Conservation (phyloP, 2,329 filamentous ascomycete species). For the Nigrospora osmanthi region DNA sequence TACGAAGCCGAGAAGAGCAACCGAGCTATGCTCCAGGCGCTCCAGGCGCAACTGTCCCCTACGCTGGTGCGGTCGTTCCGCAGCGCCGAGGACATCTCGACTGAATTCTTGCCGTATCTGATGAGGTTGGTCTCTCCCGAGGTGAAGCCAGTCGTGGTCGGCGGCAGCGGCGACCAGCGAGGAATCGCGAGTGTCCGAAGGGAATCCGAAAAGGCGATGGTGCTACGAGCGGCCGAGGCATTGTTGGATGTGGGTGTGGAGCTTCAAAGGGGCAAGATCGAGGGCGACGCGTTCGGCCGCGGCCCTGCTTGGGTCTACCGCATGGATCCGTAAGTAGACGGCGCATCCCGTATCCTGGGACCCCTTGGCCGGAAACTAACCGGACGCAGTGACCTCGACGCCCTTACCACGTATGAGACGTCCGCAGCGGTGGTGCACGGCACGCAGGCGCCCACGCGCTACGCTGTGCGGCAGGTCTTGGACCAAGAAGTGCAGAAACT, state of each 20-base stretch:
- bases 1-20: conserved; percentile 76
- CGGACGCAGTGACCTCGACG: conserved; percentile 57
- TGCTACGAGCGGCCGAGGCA: conserved; percentile 70
- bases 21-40: conserved; percentile 60
- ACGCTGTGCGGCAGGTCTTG: conserved; percentile 85
- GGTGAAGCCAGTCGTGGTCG: conserved; percentile 82
- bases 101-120: conserved; percentile 79
- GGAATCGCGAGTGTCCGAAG: conserved; percentile 80
- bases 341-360: neutral
- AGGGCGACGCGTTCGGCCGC: conserved; percentile 53
- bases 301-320: conserved; percentile 77
- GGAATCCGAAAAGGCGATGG: conserved; percentile 74
- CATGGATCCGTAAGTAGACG: conserved; percentile 75
- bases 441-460: conserved; percentile 69
- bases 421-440: conserved; percentile 43
- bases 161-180: conserved; percentile 55
- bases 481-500: conserved; percentile 83
- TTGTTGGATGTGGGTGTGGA: conserved; percentile 77
- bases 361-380: too few species aligned
- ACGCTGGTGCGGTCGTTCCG: conserved; percentile 71
- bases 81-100: conserved; percentile 67
- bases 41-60: conserved; percentile 67
- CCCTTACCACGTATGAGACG: conserved; percentile 67
- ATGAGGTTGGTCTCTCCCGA: conserved; percentile 79
- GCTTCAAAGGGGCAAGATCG: conserved; percentile 74